Conservation (phyloP, 129 eudicot genomes). For the Apium graveolens region DNA sequence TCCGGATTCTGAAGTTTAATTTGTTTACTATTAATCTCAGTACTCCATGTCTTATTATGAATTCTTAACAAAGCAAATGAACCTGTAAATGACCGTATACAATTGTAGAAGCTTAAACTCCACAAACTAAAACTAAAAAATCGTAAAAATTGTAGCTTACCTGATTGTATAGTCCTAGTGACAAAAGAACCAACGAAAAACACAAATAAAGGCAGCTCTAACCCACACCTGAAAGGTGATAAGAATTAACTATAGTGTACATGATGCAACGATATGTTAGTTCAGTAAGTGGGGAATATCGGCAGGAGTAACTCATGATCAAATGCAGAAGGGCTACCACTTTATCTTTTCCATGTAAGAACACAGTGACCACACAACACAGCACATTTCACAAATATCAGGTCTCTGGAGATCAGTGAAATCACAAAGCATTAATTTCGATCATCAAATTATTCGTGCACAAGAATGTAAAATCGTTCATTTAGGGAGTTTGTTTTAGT, state of each 20-base stretch:
- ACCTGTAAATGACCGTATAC: not conserved
- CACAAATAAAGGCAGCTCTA: conserved; percentile 53
- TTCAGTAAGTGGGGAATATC: not conserved
- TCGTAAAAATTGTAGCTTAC: conserved; percentile 20
- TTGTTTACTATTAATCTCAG: conserved; percentile 52
- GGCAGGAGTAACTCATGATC: not conserved
- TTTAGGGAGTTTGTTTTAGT: not conserved
- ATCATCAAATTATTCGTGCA: not conserved
- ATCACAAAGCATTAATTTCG: not conserved
- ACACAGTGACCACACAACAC: not conserved
- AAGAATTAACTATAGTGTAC: conserved; percentile 6
- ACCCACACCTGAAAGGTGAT: conserved; percentile 43
- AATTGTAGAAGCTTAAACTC: not conserved
- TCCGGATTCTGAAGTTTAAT: conserved; percentile 61
- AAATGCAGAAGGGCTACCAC: not conserved
- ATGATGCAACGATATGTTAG: not conserved
- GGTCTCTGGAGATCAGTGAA: not conserved
- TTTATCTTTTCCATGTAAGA: not conserved
- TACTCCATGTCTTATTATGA: conserved; percentile 44
- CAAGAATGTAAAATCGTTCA: too few species aligned
- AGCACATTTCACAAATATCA: not conserved
- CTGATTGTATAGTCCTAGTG: conserved; percentile 57
- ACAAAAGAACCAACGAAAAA: conserved; percentile 63
- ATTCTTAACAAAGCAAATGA: conserved; percentile 25
- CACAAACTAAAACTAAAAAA: not conserved